These are phyloP conservation scores for Gentiana dahurica DNA, from an alignment of 257 asterid species.

Conservation along the genomic window DNA sequence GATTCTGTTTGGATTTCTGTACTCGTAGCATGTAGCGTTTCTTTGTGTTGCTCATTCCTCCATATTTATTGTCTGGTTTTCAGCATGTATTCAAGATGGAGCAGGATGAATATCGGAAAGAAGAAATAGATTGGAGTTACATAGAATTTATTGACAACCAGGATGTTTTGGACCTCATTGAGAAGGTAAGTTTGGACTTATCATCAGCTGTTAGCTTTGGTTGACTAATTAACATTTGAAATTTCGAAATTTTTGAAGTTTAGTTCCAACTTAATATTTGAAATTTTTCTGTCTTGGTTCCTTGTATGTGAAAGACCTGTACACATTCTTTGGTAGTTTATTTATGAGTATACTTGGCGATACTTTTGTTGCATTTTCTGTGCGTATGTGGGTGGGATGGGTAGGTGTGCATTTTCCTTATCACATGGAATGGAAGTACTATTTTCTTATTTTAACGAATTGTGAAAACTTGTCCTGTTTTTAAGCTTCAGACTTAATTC, in stretches of 20 bases:
- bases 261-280: too few species aligned
- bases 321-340: too few species aligned
- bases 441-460: too few species aligned
- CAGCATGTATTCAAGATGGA: conserved; percentile 99
- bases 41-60: conserved; percentile 2
- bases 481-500: neutral
- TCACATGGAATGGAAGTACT: too few species aligned
- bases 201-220: neutral
- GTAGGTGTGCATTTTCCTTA: too few species aligned
- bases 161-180: conserved; percentile 94
- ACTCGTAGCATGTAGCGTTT: conserved; percentile 15
- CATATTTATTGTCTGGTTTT: conserved; percentile 13
- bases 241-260: too few species aligned
- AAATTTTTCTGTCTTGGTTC: too few species aligned
- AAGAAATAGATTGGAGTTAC: conserved; percentile 95
- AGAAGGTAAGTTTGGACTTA: conserved; percentile 48
- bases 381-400: too few species aligned
- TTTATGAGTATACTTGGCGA: too few species aligned
- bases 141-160: conserved; percentile 98
- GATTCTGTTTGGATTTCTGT: conserved; percentile 9
- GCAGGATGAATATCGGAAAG: conserved; percentile 96
- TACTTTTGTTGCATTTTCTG: too few species aligned
- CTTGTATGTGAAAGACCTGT: too few species aligned
- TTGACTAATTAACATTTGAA: neutral
- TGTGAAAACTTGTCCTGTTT: neutral